Conservation (phyloP, 768 basidiomycete species). For the Boletellus emodensis region DNA sequence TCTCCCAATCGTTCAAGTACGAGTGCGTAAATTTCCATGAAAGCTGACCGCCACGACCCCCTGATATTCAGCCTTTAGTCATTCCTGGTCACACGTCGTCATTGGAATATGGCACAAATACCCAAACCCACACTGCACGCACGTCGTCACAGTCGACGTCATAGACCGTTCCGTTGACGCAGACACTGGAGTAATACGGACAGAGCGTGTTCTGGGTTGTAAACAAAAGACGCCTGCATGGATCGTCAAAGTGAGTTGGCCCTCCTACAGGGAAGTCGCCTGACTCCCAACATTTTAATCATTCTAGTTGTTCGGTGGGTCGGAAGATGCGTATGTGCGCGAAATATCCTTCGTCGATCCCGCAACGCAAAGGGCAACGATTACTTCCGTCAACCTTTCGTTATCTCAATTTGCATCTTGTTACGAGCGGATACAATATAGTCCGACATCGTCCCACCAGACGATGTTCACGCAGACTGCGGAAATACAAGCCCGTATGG, state of each 20-base stretch:
- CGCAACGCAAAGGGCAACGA: slow-evolving; percentile 69
- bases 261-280: slow-evolving; percentile 3
- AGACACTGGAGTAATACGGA: slow-evolving; percentile 82
- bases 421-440: slow-evolving; percentile 85
- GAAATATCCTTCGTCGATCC: slow-evolving; percentile 95
- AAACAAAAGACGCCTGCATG: slow-evolving; percentile 89
- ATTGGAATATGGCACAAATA: slow-evolving; percentile 96
- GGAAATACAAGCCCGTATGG: slow-evolving; percentile 80
- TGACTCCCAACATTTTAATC: background rate
- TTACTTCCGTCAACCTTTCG: slow-evolving; percentile 90
- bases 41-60: background rate
- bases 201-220: slow-evolving; percentile 85
- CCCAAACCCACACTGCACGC: slow-evolving; percentile 88
- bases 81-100: slow-evolving; percentile 87
- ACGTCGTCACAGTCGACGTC: slow-evolving; percentile 85
- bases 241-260: slow-evolving; percentile 79
- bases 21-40: slow-evolving; percentile 52
- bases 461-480: slow-evolving; percentile 89
- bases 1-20: slow-evolving; percentile 79
- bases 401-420: slow-evolving; percentile 94
- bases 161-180: slow-evolving; percentile 82
- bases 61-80: slow-evolving; percentile 42
- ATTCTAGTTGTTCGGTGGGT: slow-evolving; percentile 79
- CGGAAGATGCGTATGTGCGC: slow-evolving; percentile 90
- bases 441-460: slow-evolving; percentile 56